Evolutionary conservation across 495 filamentous ascomycete genomes (phyloP), one percentile per base, ranked within the genome.

Genomic region (Daldinia vernicosa): DNA sequence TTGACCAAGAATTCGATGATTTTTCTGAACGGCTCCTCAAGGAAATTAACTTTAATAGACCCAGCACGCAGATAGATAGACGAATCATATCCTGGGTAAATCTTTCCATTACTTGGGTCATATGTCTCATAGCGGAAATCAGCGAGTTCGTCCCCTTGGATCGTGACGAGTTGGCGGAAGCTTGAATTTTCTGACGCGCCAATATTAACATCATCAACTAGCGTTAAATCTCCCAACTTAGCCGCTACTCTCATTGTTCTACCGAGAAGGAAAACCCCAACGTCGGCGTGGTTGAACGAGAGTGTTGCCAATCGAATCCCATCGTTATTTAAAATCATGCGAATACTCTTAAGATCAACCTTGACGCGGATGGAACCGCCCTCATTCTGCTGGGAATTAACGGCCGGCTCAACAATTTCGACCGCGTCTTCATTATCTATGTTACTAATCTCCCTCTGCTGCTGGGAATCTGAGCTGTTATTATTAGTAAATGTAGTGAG

Each of bases 41-140:
- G 78, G 76, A 99, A 98, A 76, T 97, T 98, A 77, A 99, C 84
- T 79, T 95, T 97, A 77, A 99, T 90, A 0, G 95, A 98, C 5
- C 94, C 95, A 30, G 95, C 93, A 26, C 94, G 88, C 14, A 99
- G 80, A 76, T 89, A 93, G 32, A 99, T 89, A 17, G 93, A 93
- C 2, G 92, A 94, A 73, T 98, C 94, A 77, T 97, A 97, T n/a
- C 95, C 95, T 14, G 95, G 95, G 71, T 97, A 98, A 11, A 81
- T 81, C 14, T 90, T 83, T 15, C 75, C 67, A 45, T 87, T 88
- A 14, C 88, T 85, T 0, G 91, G 76, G 79, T 99, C 94, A 67
- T 95, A 98, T 0, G 96, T 98, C 80, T 99, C 92, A 74, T 98
- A 99, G 28, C 91, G 91, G 82, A 99, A 99, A 77, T 99, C 94